Percentiles rank a stretch among this genome's conserved stretches.
These are phyloP conservation scores for Jamesozyma jinghongensis DNA, from an alignment of 805 yeast genomes.

Conservation along the genomic window DNA sequence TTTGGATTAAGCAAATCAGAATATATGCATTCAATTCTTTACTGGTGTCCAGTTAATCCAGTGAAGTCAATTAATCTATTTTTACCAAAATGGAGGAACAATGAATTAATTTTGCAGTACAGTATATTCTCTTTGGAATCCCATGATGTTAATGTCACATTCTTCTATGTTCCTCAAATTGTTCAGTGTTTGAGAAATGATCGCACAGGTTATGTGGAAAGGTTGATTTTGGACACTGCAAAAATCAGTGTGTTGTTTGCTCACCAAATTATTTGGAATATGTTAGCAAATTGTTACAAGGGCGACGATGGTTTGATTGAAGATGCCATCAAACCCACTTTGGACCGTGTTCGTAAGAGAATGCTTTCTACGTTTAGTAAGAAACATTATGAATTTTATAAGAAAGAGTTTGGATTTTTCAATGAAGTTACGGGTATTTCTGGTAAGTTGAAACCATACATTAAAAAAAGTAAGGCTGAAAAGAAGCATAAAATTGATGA, in stretches of 20 bases:
- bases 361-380: conserved; percentile 56
- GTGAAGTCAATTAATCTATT: conserved; percentile 78
- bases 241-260: conserved; percentile 85
- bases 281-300: conserved; percentile 83
- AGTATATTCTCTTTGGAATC: conserved; percentile 83
- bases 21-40: conserved; percentile 35
- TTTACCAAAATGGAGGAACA: conserved; percentile 58
- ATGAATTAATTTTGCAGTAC: conserved; percentile 69
- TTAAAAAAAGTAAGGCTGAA: conserved; percentile 90
- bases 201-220: conserved; percentile 71
- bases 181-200: conserved; percentile 89
- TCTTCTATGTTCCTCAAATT: conserved; percentile 96
- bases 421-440: conserved; percentile 87
- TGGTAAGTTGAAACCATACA: conserved; percentile 89
- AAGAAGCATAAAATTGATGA: conserved; percentile 94
- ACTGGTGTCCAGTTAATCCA: conserved; percentile 75
- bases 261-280: conserved; percentile 97
- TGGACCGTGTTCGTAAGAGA: conserved; percentile 60
- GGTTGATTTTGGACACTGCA: conserved; percentile 86
- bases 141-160: conserved; percentile 79
- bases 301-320: conserved; percentile 81
- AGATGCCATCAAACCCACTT: conserved; percentile 70
- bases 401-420: conserved; percentile 81
- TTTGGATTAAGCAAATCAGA: conserved; percentile 3
- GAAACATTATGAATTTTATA: conserved; percentile 58